These are phyloP conservation scores for Aspergillus neotritici DNA, from an alignment of 2,329 filamentous ascomycete species.

Conservation along the genomic window DNA sequence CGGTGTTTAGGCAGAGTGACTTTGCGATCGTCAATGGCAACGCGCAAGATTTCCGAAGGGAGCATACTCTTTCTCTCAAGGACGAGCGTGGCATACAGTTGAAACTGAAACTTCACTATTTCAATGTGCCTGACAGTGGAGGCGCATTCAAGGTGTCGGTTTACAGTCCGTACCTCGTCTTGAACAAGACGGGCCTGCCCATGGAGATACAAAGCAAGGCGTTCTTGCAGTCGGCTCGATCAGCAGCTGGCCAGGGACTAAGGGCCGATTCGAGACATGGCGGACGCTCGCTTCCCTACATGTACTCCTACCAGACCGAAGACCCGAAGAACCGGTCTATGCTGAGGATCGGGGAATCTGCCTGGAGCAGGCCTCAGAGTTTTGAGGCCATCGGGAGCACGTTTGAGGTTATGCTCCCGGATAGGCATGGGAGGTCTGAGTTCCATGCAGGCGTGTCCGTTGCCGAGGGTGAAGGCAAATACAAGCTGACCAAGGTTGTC, in stretches of 20 bases:
- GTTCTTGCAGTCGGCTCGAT: conserved; percentile 74
- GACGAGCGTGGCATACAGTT: conserved; percentile 76
- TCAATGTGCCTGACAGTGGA: conserved; percentile 80
- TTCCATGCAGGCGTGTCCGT: conserved; percentile 89
- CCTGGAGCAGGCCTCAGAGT: conserved; percentile 96
- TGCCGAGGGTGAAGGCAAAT: conserved; percentile 88
- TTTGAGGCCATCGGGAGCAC: conserved; percentile 96
- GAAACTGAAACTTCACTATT: conserved; percentile 84
- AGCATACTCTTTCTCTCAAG: conserved; percentile 72
- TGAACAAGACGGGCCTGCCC: conserved; percentile 91
- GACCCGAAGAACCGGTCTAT: conserved; percentile 88
- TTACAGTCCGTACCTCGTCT: conserved; percentile 87
- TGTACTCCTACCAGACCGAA: conserved; percentile 89
- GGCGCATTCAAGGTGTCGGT: conserved; percentile 94
- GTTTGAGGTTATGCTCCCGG: conserved; percentile 77
- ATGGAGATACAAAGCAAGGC: conserved; percentile 84
- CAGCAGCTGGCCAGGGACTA: conserved; percentile 74
- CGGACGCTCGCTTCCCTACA: conserved; percentile 73
- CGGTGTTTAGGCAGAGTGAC: conserved; percentile 87
- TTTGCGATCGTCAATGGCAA: conserved; percentile 96
- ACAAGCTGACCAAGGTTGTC: conserved; percentile 93
- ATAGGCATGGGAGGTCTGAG: conserved; percentile 64
- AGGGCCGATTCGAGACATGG: conserved; percentile 47
- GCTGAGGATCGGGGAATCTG: conserved; percentile 79
- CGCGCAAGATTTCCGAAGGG: conserved; percentile 78